phyloP scores from a whole-genome alignment of 495 filamentous ascomycete genomes.

The Penicillium odoratum region DNA sequence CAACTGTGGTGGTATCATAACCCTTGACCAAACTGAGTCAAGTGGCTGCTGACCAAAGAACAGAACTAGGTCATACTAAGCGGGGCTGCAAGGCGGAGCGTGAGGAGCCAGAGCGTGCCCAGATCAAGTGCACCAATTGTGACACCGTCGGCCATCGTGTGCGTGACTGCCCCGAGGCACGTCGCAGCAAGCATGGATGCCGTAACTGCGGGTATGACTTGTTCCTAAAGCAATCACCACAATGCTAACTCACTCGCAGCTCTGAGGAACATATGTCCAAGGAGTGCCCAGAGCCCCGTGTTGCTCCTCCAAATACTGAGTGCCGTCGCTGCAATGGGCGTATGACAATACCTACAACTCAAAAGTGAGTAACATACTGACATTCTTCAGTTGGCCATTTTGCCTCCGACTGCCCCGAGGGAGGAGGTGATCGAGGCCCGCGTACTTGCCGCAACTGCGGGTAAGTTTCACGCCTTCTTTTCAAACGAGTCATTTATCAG shows the following conservation, averaged over 20 bases:
- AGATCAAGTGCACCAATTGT: slow-evolving; percentile 78
- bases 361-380: neutral
- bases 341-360: slow-evolving; percentile 28
- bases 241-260: slow-evolving; percentile 28
- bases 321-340: slow-evolving; percentile 76
- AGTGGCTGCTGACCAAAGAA: neutral
- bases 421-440: slow-evolving; percentile 31
- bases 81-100: slow-evolving; percentile 66
- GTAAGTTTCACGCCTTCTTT: slow-evolving; percentile 27
- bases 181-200: slow-evolving; percentile 65
- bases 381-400: slow-evolving; percentile 71
- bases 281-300: slow-evolving; percentile 71
- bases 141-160: slow-evolving; percentile 66
- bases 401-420: slow-evolving; percentile 72
- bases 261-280: slow-evolving; percentile 57
- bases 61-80: slow-evolving; percentile 71
- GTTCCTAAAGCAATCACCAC: neutral
- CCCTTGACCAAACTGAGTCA: neutral
- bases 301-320: slow-evolving; percentile 65
- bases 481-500: neutral
- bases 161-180: slow-evolving; percentile 65
- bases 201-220: slow-evolving; percentile 73
- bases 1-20: slow-evolving; percentile 68
- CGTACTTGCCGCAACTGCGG: slow-evolving; percentile 66
- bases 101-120: slow-evolving; percentile 43